phyloP scores from a whole-genome alignment of 2,329 filamentous ascomycete species.

The Nectriaceae sp. region DNA sequence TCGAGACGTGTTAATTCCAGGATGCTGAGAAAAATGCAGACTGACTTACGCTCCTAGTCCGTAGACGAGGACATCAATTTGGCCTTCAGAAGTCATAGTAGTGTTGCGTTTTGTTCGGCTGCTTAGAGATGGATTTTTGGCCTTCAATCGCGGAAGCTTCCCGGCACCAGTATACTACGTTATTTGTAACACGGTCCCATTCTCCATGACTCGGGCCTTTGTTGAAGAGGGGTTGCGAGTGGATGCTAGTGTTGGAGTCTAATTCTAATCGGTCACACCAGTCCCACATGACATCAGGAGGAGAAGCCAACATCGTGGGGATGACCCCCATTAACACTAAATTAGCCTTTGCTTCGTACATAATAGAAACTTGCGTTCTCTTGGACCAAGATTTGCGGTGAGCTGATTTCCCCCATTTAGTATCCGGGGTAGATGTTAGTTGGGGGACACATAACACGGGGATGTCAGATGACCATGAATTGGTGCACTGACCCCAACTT shows the following conservation, averaged over 20 bases:
- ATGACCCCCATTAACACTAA: too few species aligned
- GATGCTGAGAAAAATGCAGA: not conserved
- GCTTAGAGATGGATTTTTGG: not conserved
- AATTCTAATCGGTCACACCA: not conserved
- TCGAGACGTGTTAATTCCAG: not conserved
- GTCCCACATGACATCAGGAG: too few species aligned
- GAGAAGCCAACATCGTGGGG: too few species aligned
- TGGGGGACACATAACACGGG: too few species aligned
- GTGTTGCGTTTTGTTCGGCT: too few species aligned
- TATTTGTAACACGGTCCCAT: not conserved
- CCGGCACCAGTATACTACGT: not conserved
- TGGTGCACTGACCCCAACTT: too few species aligned
- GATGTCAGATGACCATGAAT: too few species aligned
- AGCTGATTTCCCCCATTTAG: too few species aligned
- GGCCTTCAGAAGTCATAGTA: not conserved
- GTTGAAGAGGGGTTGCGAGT: not conserved
- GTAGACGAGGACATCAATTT: constrained; percentile 46
- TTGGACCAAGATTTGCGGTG: too few species aligned
- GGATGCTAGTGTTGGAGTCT: not conserved
- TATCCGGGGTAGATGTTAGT: too few species aligned
- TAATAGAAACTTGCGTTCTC: too few species aligned
- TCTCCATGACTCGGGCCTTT: not conserved
- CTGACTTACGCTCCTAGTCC: constrained; percentile 54
- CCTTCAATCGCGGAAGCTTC: not conserved
- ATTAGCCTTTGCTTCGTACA: too few species aligned